Evolutionary conservation across 768 basidiomycete species (phyloP).

Genomic region (Cystofilobasidium macerans): DNA sequence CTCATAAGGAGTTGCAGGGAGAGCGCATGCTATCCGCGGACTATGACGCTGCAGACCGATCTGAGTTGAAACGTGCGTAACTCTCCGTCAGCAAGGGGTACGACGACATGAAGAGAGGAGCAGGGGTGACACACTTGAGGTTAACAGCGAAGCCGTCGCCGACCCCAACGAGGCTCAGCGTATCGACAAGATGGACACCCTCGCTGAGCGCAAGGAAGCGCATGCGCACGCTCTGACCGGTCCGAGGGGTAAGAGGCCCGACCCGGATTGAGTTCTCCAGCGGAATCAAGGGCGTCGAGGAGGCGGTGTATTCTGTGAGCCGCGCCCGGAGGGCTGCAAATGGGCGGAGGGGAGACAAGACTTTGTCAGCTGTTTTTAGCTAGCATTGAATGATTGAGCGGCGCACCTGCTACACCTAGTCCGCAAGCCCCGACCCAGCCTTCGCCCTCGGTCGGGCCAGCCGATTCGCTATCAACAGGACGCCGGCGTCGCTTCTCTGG

Average conservation of each 20-base stretch:
- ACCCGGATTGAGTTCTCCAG: slow-evolving; percentile 36
- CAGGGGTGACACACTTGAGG: slow-evolving; percentile 47
- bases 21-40: slow-evolving; percentile 2
- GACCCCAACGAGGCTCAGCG: slow-evolving; percentile 60
- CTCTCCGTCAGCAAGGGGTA: not conserved
- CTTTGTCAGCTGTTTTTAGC: not conserved
- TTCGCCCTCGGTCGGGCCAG: slow-evolving; percentile 24
- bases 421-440: not conserved
- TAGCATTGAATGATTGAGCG: not conserved
- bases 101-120: not conserved
- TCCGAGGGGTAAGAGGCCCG: slow-evolving; percentile 38
- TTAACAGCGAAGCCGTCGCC: slow-evolving; percentile 63
- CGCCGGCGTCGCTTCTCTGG: slow-evolving; percentile 41
- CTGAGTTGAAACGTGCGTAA: not conserved
- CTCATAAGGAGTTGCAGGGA: too few relatives aligned
- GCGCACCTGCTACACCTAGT: not conserved
- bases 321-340: slow-evolving; percentile 28
- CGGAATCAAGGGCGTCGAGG: slow-evolving; percentile 32
- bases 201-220: slow-evolving; percentile 68
- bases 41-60: slow-evolving; percentile 21
- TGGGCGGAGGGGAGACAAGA: not conserved
- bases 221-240: slow-evolving; percentile 78
- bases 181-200: slow-evolving; percentile 66
- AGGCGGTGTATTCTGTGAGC: slow-evolving; percentile 22
- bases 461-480: slow-evolving; percentile 9